These are phyloP conservation scores for Rhodamnia rubescens DNA, from an alignment of 345 rosid genomes.

Conservation along the genomic window DNA sequence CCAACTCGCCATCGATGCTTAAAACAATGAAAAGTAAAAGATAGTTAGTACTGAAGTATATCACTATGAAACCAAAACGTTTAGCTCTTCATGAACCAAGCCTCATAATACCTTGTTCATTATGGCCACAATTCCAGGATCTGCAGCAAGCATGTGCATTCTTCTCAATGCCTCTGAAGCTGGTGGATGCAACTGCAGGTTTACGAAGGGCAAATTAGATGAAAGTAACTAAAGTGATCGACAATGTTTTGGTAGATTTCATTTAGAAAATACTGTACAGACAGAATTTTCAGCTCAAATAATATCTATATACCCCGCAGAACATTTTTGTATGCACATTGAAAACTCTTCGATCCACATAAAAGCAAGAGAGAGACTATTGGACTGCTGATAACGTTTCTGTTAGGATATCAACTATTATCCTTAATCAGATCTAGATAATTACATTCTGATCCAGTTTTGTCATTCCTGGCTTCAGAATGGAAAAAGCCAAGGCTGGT, in stretches of 20 bases:
- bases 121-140: constrained; percentile 84
- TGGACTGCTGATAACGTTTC: background rate
- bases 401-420: background rate
- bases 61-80: background rate
- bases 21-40: background rate
- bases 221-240: background rate
- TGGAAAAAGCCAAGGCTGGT: background rate
- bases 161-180: constrained; percentile 79
- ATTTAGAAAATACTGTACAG: background rate
- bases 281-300: background rate
- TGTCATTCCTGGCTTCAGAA: background rate
- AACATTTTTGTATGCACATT: background rate
- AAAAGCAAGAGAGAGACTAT: background rate
- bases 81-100: background rate
- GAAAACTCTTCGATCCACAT: background rate
- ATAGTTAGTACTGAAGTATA: background rate
- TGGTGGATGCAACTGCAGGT: constrained; percentile 62
- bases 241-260: background rate
- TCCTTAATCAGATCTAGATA: background rate
- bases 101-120: constrained; percentile 67
- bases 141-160: constrained; percentile 96
- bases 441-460: background rate
- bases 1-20: constrained; percentile 88
- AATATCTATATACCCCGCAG: background rate
- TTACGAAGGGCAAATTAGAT: background rate